Evolutionary conservation across 352 stramenopile genomes (phyloP).

Genomic region (Peronospora belbahrii): DNA sequence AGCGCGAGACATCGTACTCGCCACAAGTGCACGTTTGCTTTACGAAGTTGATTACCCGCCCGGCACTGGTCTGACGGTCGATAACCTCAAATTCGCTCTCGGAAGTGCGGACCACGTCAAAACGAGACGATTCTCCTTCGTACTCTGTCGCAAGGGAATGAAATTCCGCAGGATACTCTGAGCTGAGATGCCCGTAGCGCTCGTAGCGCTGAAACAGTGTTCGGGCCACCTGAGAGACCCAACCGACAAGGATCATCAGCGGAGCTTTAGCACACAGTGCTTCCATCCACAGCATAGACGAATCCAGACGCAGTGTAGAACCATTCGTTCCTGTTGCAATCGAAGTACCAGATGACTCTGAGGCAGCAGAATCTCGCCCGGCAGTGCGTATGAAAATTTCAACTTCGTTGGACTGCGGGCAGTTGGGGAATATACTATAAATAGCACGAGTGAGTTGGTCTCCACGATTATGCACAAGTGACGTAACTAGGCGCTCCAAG

Average conservation of each 20-base stretch:
- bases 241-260: conserved; percentile 73
- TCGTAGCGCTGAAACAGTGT: conserved; percentile 68
- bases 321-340: conserved; percentile 5
- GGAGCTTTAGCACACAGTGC: conserved; percentile 51
- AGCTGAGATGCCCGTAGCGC: conserved; percentile 61
- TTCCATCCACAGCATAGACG: conserved; percentile 60
- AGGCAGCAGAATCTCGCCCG: conserved; percentile 1
- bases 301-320: conserved; percentile 14
- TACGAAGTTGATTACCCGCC: conserved; percentile 66
- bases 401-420: conserved; percentile 47
- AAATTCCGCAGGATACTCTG: conserved; percentile 72
- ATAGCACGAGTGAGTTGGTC: conserved; percentile 38
- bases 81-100: conserved; percentile 77
- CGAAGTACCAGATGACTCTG: conserved; percentile 1
- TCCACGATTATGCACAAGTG: conserved; percentile 63
- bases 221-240: conserved; percentile 72
- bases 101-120: conserved; percentile 57
- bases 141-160: conserved; percentile 57
- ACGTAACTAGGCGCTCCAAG: conserved; percentile 37
- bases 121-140: conserved; percentile 44
- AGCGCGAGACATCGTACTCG: conserved; percentile 64
- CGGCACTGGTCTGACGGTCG: conserved; percentile 48
- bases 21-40: conserved; percentile 71
- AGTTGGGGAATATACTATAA: conserved; percentile 42
- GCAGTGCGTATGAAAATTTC: conserved; percentile 40